phyloP scores from a whole-genome alignment of 2,329 filamentous ascomycete species.

The Monilinia polystroma region DNA sequence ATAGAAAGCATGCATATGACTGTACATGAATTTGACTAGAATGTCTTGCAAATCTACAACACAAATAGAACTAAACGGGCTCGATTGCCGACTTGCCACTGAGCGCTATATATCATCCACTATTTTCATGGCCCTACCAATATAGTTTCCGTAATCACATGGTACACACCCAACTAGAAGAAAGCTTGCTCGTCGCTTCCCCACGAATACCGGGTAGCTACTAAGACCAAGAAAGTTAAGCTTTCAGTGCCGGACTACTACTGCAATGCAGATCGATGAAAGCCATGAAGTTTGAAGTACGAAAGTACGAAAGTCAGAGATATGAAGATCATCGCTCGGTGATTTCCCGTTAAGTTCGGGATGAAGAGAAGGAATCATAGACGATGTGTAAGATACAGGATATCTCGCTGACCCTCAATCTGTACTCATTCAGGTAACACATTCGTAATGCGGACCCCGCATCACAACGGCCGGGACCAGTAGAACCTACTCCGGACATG shows the following conservation, averaged over 20 bases:
- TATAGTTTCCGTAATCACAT: neutral
- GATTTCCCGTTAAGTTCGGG: conserved; percentile 4
- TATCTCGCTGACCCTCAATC: conserved; percentile 6
- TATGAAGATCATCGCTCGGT: conserved; percentile 5
- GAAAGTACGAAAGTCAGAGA: conserved; percentile 2
- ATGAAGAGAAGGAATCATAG: neutral
- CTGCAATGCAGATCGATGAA: neutral
- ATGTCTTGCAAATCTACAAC: neutral
- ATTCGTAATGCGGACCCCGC: neutral
- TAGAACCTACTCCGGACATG: neutral
- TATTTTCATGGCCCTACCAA: neutral
- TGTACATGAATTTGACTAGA: neutral
- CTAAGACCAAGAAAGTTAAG: conserved; percentile 4
- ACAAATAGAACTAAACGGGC: neutral
- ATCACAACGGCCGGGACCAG: neutral
- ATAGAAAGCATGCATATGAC: neutral
- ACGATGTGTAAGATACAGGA: conserved; percentile 2
- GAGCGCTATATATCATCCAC: neutral
- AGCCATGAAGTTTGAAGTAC: neutral
- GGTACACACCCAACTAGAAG: neutral
- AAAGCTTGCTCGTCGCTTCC: neutral
- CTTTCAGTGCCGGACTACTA: conserved; percentile 10
- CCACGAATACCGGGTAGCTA: neutral
- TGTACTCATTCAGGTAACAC: neutral
- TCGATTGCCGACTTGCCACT: neutral